Base-by-base conservation (phyloP, 768 basidiomycete genomes). In the Calocybe cyanea region DNA sequence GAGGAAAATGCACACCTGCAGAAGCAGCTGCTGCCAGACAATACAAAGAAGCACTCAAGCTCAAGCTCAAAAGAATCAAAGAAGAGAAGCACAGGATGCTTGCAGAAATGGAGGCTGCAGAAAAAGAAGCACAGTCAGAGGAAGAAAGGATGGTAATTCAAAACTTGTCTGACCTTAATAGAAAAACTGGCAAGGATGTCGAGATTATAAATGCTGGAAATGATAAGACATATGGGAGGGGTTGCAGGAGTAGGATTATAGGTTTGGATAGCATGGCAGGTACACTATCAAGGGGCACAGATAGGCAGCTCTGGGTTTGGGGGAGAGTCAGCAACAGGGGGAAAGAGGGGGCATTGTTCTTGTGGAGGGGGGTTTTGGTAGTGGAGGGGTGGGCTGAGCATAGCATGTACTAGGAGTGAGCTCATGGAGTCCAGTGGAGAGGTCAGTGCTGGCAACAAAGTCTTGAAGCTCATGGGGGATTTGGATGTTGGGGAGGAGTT, bases 51-150 rank as follows among this genome's bases (percentile, higher is more conserved):
- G n/a, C n/a, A n/a, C n/a, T n/a, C n/a, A n/a, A n/a, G n/a, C n/a
- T n/a, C n/a, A n/a, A n/a, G n/a, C n/a, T n/a, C n/a, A n/a, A n/a
- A n/a, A n/a, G n/a, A n/a, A n/a, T n/a, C n/a, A n/a, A n/a, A n/a
- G n/a, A n/a, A n/a, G n/a, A n/a, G n/a, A n/a, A n/a, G n/a, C n/a
- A n/a, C n/a, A n/a, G n/a, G n/a, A n/a, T 0, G 2, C 32, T 41
- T 14, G 39, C 17, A 18, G 14, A 37, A 11, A 46, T 3, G 18
- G 2, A 5, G 63, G 64, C 0, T 24, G 25, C 34, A 14, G 1
- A 63, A 64, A 0, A 50, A 34, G 13, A 62, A 63, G 41, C 63
- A 60, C 0, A 62, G 68, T 2, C 58, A 48, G 0, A 63, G 53
- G 0, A 11, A 4, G 0, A 58, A 67, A 0, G 49, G 41, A 4